Evolutionary conservation across 371 early-diverging fungal genomes (phyloP), one percentile per base, ranked within the genome.

Genomic region (Sporodiniella umbellata): DNA sequence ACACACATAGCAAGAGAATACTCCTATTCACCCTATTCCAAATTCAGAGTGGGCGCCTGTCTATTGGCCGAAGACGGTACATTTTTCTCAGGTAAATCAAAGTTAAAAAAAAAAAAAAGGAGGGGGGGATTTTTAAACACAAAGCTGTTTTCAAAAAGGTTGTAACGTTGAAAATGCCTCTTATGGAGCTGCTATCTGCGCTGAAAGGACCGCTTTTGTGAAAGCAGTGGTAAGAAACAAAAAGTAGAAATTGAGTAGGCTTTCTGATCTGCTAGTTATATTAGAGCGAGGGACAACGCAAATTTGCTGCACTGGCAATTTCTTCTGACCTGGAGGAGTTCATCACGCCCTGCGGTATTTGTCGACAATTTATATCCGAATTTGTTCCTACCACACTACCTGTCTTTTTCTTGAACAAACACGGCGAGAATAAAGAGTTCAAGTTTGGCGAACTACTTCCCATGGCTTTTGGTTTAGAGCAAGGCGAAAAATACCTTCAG

Each of bases 121-220:
- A n/a, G n/a, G n/a, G n/a, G n/a, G n/a, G n/a, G n/a, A n/a, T n/a
- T n/a, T n/a, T n/a, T n/a, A n/a, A n/a, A n/a, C n/a, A n/a, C n/a
- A n/a, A n/a, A n/a, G n/a, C n/a, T n/a, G n/a, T n/a, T n/a, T n/a
- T n/a, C n/a, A n/a, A n/a, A n/a, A 52, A 78, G 92, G 93, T 17
- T 84, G 85, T 53, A 93, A 93, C 58, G 80, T 93, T 37, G 93
- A 93, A 56, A 90, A 88, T 57, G 86, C 89, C 4, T 85, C 86
- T 1, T 91, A 86, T 61, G 85, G 85, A 39, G 81, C 66, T 17
- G 73, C 78, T 44, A 89, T 90, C 33, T 93, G 93, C 69, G 93
- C 91, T 31, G 93, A 93, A 67, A 70, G 92, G 51, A 88, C 89
- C 5, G 91, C 91, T 1, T 83, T 84, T 61, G 81, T 83, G 11